Base-by-base conservation (phyloP, 331 rosid genomes). In the Prunus yedoensis region DNA sequence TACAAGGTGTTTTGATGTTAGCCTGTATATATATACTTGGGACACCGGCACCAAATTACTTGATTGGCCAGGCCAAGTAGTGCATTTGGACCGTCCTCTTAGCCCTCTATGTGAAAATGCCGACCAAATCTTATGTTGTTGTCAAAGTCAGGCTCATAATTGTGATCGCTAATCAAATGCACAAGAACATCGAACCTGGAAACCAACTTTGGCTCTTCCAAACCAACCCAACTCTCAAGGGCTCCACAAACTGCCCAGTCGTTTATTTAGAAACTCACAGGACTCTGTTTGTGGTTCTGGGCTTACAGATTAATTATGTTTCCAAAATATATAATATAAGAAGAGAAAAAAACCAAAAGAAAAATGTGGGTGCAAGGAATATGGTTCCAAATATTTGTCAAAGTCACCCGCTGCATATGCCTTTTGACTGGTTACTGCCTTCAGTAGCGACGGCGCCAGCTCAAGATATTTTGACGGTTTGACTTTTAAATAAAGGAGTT, bases 221-320 rank as follows among this genome's bases (percentile, higher is more conserved):
- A 54, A 54, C 60, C 65, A 77, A 54, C 38, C 5, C 38, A 32
- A 32, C 81, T 58, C 81, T 58, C 66, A 28, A 68, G 87, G 88
- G 83, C 87, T 80, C 92, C 92, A 84, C 88, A 54, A 70, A 76
- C 84, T 81, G 69, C 68, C 80, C 25, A 3, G 17, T 28, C 35
- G 15, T 25, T 25, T 10, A 21, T 51, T 68, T n/a, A 14, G 66
- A 53, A 15, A 15, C 69, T 73, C 60, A 38, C 30, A 59, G 38
- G n/a, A 27, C 43, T 57, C 30, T 16, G 41, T 60, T 2, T 60
- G 41, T 6, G 66, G 25, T 27, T 60, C 14, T 60, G 30, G 20
- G 66, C 66, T 20, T 57, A 2, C 20, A 13, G 66, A 60, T 6
- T 14, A 60, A 60, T 25, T 60, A 60, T 60, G 66, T 60, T 60